Base-by-base conservation (phyloP, 1,139 yeast species). In the Yamadazyma conglobata region DNA sequence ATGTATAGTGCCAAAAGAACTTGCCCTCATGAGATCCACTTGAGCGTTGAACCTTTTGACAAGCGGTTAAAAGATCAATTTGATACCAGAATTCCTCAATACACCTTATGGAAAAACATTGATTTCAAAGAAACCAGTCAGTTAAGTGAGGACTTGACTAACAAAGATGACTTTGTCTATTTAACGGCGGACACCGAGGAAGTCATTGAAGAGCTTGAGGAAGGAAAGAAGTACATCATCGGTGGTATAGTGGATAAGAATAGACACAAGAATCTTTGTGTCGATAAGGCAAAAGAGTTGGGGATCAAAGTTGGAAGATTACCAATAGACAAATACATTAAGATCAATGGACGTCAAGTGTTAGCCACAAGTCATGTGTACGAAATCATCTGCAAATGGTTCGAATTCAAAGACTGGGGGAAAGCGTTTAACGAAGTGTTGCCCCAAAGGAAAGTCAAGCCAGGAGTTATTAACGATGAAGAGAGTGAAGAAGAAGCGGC, bases 231-330 rank as follows among this genome's bases (percentile, higher is more conserved):
- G 0, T 91, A 91, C 47, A 75, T 89, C 27, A 79, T 91, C 32
- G 98, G 98, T 7, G 98, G 98, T 0, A 89, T 91, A 33, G 97
- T 91, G 6, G 98, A 91, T 56, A 91, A 89, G 56, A 94, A 94
- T 42, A 73, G 97, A 44, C 84, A 91, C 63, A 89, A 89, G 57
- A 68, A 70, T 40, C 59, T 91, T 30, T 91, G 98, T 56, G 70
- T 77, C 34, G 72, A 83, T 43, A 91, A 89, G 55, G 98, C 98
- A 1, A 70, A 77, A 43, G 61, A 68, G 38, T 62, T 85, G 45
- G 88, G 88, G 0, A 67, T 91, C 14, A 57, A 65, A 26, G 86
- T 94, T 4, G 91, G 80, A 14, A 72, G 86, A 47, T 69, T 91
- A 35, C 98, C 98, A 3, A 87, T 91, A 38, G 95, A 81, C 36